Conservation (phyloP, 768 basidiomycete species). For the Auricularia heimuer region DNA sequence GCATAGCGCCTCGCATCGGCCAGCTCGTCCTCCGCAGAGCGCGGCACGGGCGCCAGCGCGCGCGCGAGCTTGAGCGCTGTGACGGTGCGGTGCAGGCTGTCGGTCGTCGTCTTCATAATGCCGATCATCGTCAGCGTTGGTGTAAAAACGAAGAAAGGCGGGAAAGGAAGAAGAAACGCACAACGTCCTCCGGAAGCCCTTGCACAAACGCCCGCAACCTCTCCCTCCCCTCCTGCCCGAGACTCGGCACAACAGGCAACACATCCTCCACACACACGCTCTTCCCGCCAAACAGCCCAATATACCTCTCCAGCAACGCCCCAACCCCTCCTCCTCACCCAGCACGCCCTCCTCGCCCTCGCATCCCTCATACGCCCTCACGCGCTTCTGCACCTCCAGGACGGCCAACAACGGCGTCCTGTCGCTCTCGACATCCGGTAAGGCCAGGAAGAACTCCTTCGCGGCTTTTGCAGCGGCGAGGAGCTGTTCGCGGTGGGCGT, state of each 20-base stretch:
- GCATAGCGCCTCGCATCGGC: constrained; percentile 42
- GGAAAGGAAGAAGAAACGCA: constrained; percentile 16
- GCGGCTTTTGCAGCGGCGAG: not conserved
- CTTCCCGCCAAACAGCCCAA: constrained; percentile 66
- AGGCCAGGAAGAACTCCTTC: constrained; percentile 36
- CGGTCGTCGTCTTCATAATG: constrained; percentile 33
- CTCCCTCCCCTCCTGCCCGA: constrained; percentile 32
- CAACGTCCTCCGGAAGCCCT: constrained; percentile 37
- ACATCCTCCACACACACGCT: constrained; percentile 84
- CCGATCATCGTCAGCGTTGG: constrained; percentile 3
- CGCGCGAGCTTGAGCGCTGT: constrained; percentile 72
- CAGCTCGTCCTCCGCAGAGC: constrained; percentile 49
- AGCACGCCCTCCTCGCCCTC: constrained; percentile 32
- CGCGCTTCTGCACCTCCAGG: constrained; percentile 64
- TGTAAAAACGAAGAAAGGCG: too few relatives aligned
- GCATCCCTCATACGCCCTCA: constrained; percentile 33
- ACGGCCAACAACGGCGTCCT: constrained; percentile 65
- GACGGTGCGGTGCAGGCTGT: constrained; percentile 56
- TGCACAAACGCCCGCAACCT: constrained; percentile 50
- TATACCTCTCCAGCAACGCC: constrained; percentile 53
- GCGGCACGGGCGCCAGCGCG: constrained; percentile 36
- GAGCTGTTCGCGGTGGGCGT: not conserved
- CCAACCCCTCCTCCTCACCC: constrained; percentile 4
- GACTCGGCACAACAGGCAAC: constrained; percentile 42
- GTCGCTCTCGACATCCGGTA: constrained; percentile 56